Evolutionary conservation across 2,329 filamentous ascomycete species (phyloP).

Genomic region (Ophiostoma ips): DNA sequence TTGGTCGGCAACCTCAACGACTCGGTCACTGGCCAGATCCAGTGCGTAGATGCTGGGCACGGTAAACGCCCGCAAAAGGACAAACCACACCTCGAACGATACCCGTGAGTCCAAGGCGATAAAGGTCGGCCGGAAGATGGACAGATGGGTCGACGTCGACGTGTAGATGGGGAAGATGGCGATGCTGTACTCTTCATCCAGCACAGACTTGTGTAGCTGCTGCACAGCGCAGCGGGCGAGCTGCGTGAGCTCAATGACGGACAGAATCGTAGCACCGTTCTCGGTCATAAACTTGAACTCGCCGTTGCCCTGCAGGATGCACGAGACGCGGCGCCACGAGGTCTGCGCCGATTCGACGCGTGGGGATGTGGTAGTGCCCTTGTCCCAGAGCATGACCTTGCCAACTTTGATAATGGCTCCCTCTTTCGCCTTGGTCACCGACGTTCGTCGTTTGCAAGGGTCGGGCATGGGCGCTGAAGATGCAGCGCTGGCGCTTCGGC

Average conservation of each 20-base stretch:
- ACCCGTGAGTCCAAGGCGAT: conserved; percentile 74
- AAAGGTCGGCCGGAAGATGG: conserved; percentile 76
- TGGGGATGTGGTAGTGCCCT: conserved; percentile 43
- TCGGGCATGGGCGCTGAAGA: conserved; percentile 23
- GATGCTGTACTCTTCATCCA: conserved; percentile 88
- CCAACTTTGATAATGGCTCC: conserved; percentile 89
- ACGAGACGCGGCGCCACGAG: conserved; percentile 79
- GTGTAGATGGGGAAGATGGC: conserved; percentile 92
- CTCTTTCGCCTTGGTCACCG: conserved; percentile 41
- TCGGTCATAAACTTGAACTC: conserved; percentile 85
- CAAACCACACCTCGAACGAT: conserved; percentile 96
- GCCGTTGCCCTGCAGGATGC: conserved; percentile 87
- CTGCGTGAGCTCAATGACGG: conserved; percentile 75
- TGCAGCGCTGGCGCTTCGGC: conserved; percentile 24
- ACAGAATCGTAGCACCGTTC: conserved; percentile 65
- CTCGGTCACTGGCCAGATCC: conserved; percentile 25
- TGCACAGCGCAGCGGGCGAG: conserved; percentile 84
- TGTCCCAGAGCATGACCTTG: conserved; percentile 84
- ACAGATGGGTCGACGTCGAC: conserved; percentile 55
- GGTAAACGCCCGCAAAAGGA: conserved; percentile 78
- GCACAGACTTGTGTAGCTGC: conserved; percentile 73
- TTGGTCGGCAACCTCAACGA: conserved; percentile 29
- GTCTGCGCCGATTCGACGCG: conserved; percentile 28
- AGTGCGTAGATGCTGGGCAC: conserved; percentile 78
- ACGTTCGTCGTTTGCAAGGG: conserved; percentile 22